Base-by-base conservation (phyloP, 257 asterid species). In the Prunella vulgaris region DNA sequence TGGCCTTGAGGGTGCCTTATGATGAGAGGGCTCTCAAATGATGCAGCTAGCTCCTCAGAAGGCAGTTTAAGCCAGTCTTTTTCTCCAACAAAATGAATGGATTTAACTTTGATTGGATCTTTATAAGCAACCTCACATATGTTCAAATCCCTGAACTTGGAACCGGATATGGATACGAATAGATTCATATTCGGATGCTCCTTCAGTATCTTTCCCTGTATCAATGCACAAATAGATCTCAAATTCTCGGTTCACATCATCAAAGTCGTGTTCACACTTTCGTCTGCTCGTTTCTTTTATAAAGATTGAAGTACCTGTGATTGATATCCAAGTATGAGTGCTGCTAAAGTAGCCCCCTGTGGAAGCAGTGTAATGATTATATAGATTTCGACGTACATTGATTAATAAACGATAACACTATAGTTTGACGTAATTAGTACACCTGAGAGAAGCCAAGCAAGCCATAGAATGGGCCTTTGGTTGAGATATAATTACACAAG, bases 381-480 rank as follows among this genome's bases (percentile, higher is more conserved):
- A 40, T 3, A 20, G 3, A 61, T 61, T 24, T 48, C 3, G 14
- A 8, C 35, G 54, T 53, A 35, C 42, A 12, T 7, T 3, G 28
- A 9, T 3, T 24, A 51, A 5, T 51, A 7, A 27, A 51, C 13
- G 18, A 22, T 24, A 56, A 13, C 0, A 10, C 14, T 13, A 4
- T 25, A 22, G 0, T 56, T 22, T 25, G 15, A 20, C 2, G 8
- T 37, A 10, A 56, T 5, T 64, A 25, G 35, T 56, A n/a, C 37
- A 81, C 92, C 87, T 86, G 92, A 22, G 92, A 87, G 78, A 87
- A 87, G 69, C 95, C 92, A 5, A 87, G 86, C 66, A 87, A 64
- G 46, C 95, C 89, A 75, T 85, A 72, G 65, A 87, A 87, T 30
- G 95, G 92, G 5, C 92, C 92, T 0, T 87, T 80, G 74, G 54